Percentiles rank a stretch among this genome's conserved stretches.
phyloP scores from a whole-genome alignment of 2,329 filamentous ascomycete species.

The Periconia digitata region DNA sequence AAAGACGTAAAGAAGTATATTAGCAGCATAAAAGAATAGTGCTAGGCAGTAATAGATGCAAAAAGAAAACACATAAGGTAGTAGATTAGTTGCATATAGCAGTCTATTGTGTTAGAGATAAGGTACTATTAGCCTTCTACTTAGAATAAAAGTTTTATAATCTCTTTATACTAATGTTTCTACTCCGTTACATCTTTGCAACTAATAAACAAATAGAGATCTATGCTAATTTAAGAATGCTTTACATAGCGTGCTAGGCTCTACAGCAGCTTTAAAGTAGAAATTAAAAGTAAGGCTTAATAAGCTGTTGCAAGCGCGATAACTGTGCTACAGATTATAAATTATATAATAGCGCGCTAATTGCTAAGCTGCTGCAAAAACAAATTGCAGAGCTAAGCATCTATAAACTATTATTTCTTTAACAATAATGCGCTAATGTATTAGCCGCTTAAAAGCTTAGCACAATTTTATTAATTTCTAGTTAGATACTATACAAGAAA shows the following conservation, averaged over 20 bases:
- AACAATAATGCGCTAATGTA: background rate
- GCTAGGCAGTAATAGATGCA: constrained; percentile 10
- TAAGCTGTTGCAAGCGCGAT: too few species aligned
- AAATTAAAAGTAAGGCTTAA: too few species aligned
- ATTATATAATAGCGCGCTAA: background rate
- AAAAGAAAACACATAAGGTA: constrained; percentile 12
- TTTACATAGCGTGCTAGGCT: too few species aligned
- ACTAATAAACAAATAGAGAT: too few species aligned
- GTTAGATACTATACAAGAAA: constrained; percentile 4
- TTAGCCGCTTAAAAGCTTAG: constrained; percentile 3
- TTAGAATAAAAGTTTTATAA: too few species aligned
- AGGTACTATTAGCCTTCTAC: too few species aligned
- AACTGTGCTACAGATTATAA: background rate
- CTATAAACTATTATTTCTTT: background rate
- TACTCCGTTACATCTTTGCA: too few species aligned
- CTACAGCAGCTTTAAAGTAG: too few species aligned
- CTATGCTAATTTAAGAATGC: too few species aligned
- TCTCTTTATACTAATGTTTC: too few species aligned
- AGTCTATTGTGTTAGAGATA: too few species aligned
- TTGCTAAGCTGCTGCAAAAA: background rate
- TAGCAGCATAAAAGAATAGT: constrained; percentile 10
- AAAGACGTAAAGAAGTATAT: constrained; percentile 12
- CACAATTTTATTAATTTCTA: constrained; percentile 6
- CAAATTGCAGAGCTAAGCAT: background rate
- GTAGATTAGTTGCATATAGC: background rate